Base-by-base conservation (phyloP, 805 yeast species). In the Yamadazyma olivae region DNA sequence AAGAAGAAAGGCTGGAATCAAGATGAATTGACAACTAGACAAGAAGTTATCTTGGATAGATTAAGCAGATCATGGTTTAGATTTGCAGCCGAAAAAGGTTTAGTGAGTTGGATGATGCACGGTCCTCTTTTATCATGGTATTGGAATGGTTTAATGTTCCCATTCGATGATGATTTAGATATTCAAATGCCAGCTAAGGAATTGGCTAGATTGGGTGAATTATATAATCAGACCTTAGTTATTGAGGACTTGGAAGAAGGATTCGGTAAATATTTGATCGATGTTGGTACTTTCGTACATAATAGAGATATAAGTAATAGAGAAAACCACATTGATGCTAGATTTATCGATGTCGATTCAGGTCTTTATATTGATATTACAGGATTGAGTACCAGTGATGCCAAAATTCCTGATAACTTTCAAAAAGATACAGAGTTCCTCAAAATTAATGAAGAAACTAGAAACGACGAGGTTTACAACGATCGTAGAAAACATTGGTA, bases 401-500 rank as follows among this genome's bases (percentile, higher is more conserved):
- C 51, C 17, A 17, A 22, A 8, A 41, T 45, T 17, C 60, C 60
- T 5, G 47, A 41, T 2, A 45, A 50, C 23, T 54, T 43, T 27
- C 41, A 41, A 36, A 27, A 36, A 1, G 48, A 48, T 32, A 33
- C 36, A 13, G 33, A 26, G 3, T 29, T 38, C 13, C 30, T 46
- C 8, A 17, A 33, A n/a, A 43, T 43, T n/a, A 31, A 41, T 4
- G 19, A 38, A 21, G 36, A 41, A 26, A 20, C 17, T n/a, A 18
- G 23, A 5, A 30, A 39, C 22, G 41, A 48, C 18, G 37, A 45
- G 10, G 49, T 61, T 32, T 56, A 52, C 36, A 64, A 70, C 38
- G 82, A 88, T 52, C 66, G 84, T 44, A 79, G 81, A 57, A 64
- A 68, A 37, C 90, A 83, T 58, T 78, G 75, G 44, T 71, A 71